phyloP scores from a whole-genome alignment of 2,329 filamentous ascomycete species.

The Knoxdaviesia proteae region DNA sequence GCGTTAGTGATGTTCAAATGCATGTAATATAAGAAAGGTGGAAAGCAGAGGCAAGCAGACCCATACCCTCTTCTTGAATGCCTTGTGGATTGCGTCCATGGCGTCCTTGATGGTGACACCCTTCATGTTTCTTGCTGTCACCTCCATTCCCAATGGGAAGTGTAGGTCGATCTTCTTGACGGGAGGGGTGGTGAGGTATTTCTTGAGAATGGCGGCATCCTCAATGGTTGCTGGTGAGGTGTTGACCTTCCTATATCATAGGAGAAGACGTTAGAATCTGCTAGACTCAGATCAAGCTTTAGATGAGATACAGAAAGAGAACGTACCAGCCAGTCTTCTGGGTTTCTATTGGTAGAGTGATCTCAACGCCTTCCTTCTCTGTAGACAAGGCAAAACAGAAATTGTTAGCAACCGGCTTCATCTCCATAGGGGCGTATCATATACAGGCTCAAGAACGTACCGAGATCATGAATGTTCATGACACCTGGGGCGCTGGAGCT shows the following conservation, averaged over 20 bases:
- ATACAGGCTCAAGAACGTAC: constrained; percentile 28
- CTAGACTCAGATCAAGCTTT: background rate
- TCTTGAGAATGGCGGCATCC: constrained; percentile 67
- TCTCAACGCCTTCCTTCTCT: constrained; percentile 55
- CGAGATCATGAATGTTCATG: constrained; percentile 65
- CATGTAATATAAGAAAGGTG: background rate
- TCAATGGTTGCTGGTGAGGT: constrained; percentile 58
- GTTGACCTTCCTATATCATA: constrained; percentile 65
- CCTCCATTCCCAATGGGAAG: constrained; percentile 72
- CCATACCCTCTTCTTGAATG: constrained; percentile 85
- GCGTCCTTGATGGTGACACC: constrained; percentile 96
- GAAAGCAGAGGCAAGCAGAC: background rate
- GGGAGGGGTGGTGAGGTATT: constrained; percentile 56
- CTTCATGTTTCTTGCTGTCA: constrained; percentile 77
- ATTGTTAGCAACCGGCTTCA: constrained; percentile 5
- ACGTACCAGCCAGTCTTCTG: constrained; percentile 75
- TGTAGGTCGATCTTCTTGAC: constrained; percentile 89
- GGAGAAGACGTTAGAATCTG: background rate
- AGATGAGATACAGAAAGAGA: background rate
- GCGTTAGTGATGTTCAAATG: background rate
- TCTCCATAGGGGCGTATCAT: constrained; percentile 2
- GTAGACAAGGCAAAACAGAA: constrained; percentile 3
- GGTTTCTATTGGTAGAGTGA: constrained; percentile 61
- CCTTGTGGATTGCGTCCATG: constrained; percentile 84
- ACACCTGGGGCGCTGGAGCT: constrained; percentile 51